phyloP scores from a whole-genome alignment of 441 rosid species.

The Euphorbia schlechtendalii region DNA sequence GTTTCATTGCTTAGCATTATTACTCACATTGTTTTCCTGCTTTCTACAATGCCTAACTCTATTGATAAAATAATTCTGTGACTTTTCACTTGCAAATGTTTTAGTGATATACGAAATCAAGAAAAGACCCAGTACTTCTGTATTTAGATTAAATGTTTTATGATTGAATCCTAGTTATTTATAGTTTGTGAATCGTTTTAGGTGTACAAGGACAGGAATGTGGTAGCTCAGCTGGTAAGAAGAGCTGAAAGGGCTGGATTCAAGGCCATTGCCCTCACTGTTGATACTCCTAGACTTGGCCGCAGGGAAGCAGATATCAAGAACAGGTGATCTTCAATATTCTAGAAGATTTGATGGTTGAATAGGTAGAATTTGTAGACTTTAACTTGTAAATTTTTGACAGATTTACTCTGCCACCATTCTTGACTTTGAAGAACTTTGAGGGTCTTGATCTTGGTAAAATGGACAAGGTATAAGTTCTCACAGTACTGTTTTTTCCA shows the following conservation, averaged over 20 bases:
- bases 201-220: slow-evolving; percentile 77
- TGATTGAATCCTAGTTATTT: too few relatives aligned
- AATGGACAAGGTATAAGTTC: slow-evolving; percentile 48
- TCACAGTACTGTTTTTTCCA: not conserved
- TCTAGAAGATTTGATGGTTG: too few relatives aligned
- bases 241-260: slow-evolving; percentile 96
- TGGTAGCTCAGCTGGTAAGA: slow-evolving; percentile 77
- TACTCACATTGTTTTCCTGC: too few relatives aligned
- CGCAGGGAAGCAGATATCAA: slow-evolving; percentile 96
- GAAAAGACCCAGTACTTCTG: too few relatives aligned
- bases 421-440: slow-evolving; percentile 73
- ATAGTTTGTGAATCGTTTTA: slow-evolving; percentile 21
- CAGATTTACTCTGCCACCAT: slow-evolving; percentile 71
- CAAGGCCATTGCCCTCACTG: slow-evolving; percentile 93
- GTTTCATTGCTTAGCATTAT: too few relatives aligned
- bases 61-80: too few relatives aligned
- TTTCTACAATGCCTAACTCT: too few relatives aligned
- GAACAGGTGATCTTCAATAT: slow-evolving; percentile 49
- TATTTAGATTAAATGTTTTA: too few relatives aligned
- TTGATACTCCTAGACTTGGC: slow-evolving; percentile 93
- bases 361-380: not conserved
- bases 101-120: too few relatives aligned
- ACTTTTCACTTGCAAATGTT: too few relatives aligned
- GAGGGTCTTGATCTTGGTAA: slow-evolving; percentile 81
- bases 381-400: slow-evolving; percentile 5